These are phyloP conservation scores for Candida pseudoviswanathii DNA, from an alignment of 1,139 yeast genomes.

Conservation along the genomic window DNA sequence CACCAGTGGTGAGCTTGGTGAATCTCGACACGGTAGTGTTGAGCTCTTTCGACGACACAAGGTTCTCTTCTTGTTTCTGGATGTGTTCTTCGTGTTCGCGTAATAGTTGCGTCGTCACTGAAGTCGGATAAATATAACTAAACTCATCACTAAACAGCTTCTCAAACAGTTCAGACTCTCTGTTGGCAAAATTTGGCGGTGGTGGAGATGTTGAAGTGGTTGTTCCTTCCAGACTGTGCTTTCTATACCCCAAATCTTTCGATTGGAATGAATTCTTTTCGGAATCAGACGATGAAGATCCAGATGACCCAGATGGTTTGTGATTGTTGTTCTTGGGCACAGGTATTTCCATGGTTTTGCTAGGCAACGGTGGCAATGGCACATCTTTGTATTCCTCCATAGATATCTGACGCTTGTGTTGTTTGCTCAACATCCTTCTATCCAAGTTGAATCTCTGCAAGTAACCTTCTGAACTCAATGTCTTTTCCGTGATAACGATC, in stretches of 20 bases:
- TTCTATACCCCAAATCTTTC: slow-evolving; percentile 1
- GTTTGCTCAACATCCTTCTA: slow-evolving; percentile 8
- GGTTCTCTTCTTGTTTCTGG: background rate
- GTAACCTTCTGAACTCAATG: slow-evolving; percentile 48
- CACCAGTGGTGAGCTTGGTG: slow-evolving; percentile 12
- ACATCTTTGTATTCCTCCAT: slow-evolving; percentile 25
- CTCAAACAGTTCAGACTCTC: slow-evolving; percentile 11
- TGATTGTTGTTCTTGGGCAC: background rate
- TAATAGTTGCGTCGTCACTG: slow-evolving; percentile 12
- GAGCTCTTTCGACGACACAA: slow-evolving; percentile 7
- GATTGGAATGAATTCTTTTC: slow-evolving; percentile 4
- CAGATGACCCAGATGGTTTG: background rate
- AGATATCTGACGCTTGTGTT: slow-evolving; percentile 19
- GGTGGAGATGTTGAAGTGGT: background rate
- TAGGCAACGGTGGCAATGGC: slow-evolving; percentile 37
- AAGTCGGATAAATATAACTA: slow-evolving; percentile 15
- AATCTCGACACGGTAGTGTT: slow-evolving; percentile 11
- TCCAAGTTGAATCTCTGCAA: slow-evolving; percentile 25
- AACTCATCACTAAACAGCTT: slow-evolving; percentile 16
- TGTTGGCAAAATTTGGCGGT: slow-evolving; percentile 1
- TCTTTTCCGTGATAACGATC: slow-evolving; percentile 76
- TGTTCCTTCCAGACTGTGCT: slow-evolving; percentile 1
- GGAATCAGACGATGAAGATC: slow-evolving; percentile 1
- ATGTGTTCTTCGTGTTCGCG: slow-evolving; percentile 24
- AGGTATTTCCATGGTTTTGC: slow-evolving; percentile 2